phyloP scores from a whole-genome alignment of 1,284 basidiomycete genomes.

The Exobasidium rhododendri region DNA sequence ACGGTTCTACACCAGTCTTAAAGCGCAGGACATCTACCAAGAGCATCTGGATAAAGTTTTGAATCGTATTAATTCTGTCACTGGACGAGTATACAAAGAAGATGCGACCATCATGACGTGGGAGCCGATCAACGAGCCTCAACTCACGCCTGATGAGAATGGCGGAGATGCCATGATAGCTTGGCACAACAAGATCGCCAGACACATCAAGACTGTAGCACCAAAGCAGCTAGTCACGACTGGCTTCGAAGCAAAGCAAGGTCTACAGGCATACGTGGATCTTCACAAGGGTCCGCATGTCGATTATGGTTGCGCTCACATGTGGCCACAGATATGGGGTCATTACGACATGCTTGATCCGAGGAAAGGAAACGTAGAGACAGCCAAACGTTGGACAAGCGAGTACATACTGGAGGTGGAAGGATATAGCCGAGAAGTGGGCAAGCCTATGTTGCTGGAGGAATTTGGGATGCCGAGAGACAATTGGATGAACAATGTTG shows the following conservation, averaged over 20 bases:
- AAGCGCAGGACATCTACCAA: conserved; percentile 20
- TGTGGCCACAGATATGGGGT: conserved; percentile 14
- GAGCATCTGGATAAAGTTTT: conserved; percentile 28
- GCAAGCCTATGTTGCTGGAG: conserved; percentile 34
- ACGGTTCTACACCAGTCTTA: conserved; percentile 26
- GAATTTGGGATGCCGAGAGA: conserved; percentile 43
- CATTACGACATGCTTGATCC: conserved; percentile 34
- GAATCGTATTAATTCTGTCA: conserved; percentile 34
- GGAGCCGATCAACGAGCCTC: conserved; percentile 40
- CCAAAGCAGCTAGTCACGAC: conserved; percentile 35
- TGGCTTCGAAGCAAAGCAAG: conserved; percentile 40
- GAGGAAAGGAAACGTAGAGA: conserved; percentile 19
- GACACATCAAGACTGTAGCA: conserved; percentile 27
- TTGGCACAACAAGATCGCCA: conserved; percentile 30
- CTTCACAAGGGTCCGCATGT: conserved; percentile 24
- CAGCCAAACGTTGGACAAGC: conserved; percentile 23
- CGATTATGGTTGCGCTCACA: conserved; percentile 25
- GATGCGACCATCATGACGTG: conserved; percentile 42
- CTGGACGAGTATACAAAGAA: conserved; percentile 30
- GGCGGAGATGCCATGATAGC: conserved; percentile 16
- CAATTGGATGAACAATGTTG: conserved; percentile 25
- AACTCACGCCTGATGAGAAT: conserved; percentile 15
- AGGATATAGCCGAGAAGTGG: conserved; percentile 11
- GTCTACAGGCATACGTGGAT: conserved; percentile 33
- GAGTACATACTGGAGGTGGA: conserved; percentile 19